Percentiles rank a stretch among this genome's conserved stretches.
Conservation (phyloP, 2,329 filamentous ascomycete genomes). For the Fusarium kyushuense region DNA sequence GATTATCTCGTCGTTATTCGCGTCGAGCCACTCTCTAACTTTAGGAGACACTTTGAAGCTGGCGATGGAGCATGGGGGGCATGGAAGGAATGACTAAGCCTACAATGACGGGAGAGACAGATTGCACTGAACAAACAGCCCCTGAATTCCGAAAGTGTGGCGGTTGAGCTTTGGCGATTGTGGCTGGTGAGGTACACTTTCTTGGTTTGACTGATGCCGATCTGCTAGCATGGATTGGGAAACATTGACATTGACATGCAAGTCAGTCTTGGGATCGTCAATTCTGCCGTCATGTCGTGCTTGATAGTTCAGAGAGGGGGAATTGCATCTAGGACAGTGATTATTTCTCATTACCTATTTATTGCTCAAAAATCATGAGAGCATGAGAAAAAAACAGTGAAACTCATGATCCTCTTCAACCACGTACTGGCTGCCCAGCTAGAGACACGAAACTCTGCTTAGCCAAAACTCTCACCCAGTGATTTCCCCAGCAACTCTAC, state of each 20-base stretch:
- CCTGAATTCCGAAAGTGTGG: slow-evolving; percentile 41
- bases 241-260: slow-evolving; percentile 33
- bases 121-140: slow-evolving; percentile 39
- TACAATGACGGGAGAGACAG: slow-evolving; percentile 42
- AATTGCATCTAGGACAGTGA: neutral
- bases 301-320: slow-evolving; percentile 18
- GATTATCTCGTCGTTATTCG: slow-evolving; percentile 34
- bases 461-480: slow-evolving; percentile 16
- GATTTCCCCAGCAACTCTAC: slow-evolving; percentile 9
- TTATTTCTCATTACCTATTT: neutral
- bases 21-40: slow-evolving; percentile 41
- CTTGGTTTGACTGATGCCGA: slow-evolving; percentile 25
- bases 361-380: neutral
- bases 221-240: slow-evolving; percentile 26
- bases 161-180: slow-evolving; percentile 2
- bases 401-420: neutral
- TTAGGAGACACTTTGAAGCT: slow-evolving; percentile 45
- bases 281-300: slow-evolving; percentile 26
- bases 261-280: slow-evolving; percentile 24
- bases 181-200: slow-evolving; percentile 24
- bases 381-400: neutral
- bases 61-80: slow-evolving; percentile 22
- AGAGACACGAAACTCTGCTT: slow-evolving; percentile 3
- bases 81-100: slow-evolving; percentile 36
- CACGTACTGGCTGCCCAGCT: neutral